Percentiles rank a stretch among this genome's conserved stretches.
These are phyloP conservation scores for Botrytis galanthina DNA, from an alignment of 2,329 filamentous ascomycete genomes.

Conservation along the genomic window DNA sequence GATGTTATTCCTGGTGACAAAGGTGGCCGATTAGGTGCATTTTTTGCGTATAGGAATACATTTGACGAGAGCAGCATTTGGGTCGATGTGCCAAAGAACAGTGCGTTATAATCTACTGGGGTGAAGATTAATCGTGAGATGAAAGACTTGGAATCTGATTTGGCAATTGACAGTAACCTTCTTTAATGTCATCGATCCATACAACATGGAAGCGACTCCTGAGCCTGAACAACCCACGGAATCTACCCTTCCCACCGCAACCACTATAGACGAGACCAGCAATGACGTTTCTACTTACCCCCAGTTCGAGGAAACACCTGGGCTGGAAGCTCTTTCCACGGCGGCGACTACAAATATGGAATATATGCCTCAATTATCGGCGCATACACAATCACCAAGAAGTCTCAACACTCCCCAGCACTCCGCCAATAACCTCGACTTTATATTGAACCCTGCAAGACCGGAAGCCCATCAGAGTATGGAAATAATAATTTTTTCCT, in stretches of 20 bases:
- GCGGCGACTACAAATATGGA: slow-evolving; percentile 47
- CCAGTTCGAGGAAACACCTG: slow-evolving; percentile 44
- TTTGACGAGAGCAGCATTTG: slow-evolving; percentile 60
- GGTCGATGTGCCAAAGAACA: slow-evolving; percentile 59
- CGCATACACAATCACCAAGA: slow-evolving; percentile 26
- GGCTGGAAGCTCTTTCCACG: slow-evolving; percentile 53
- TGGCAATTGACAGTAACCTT: slow-evolving; percentile 50
- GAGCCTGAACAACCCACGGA: slow-evolving; percentile 37
- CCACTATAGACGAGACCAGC: slow-evolving; percentile 26
- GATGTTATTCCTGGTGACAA: slow-evolving; percentile 39
- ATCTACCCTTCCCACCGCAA: slow-evolving; percentile 22
- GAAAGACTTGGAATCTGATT: slow-evolving; percentile 30
- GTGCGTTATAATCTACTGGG: slow-evolving; percentile 38
- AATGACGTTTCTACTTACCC: slow-evolving; percentile 30
- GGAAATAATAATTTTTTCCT: not conserved
- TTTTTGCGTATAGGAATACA: slow-evolving; percentile 66
- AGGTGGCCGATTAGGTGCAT: slow-evolving; percentile 50
- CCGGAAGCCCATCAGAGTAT: slow-evolving; percentile 30
- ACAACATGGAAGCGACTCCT: slow-evolving; percentile 49
- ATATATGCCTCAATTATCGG: slow-evolving; percentile 33
- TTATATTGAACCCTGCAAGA: slow-evolving; percentile 49
- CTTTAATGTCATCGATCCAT: slow-evolving; percentile 60
- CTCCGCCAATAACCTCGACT: slow-evolving; percentile 49
- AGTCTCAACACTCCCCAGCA: slow-evolving; percentile 31
- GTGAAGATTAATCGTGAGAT: not conserved